phyloP scores from a whole-genome alignment of 1,284 basidiomycete genomes.

The Apiotrichum gamsii region DNA sequence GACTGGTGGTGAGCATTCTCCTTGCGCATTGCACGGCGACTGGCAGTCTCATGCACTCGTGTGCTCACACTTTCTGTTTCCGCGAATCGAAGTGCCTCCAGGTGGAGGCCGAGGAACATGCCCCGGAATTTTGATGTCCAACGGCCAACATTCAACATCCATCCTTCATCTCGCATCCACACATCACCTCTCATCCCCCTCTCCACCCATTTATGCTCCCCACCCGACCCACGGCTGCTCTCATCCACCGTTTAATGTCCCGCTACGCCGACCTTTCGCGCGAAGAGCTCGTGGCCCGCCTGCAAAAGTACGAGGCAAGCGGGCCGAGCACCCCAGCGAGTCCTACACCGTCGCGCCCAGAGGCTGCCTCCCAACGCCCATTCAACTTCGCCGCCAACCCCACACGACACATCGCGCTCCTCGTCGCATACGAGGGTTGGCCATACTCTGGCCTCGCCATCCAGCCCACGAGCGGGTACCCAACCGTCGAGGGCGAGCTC shows the following conservation, averaged over 20 bases:
- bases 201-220: conserved; percentile 1
- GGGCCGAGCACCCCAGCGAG: conserved; percentile 1
- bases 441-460: conserved; percentile 85
- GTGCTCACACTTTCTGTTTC: too few relatives aligned
- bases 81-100: too few relatives aligned
- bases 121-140: too few relatives aligned
- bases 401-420: conserved; percentile 80
- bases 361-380: conserved; percentile 9
- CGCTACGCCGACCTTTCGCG: conserved; percentile 34
- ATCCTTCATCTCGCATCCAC: too few relatives aligned
- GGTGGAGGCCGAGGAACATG: too few relatives aligned
- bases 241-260: conserved; percentile 9
- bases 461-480: conserved; percentile 59
- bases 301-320: conserved; percentile 53
- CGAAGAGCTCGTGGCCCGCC: conserved; percentile 60
- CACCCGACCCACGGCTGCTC: not conserved
- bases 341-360: conserved; percentile 8
- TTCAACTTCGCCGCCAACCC: conserved; percentile 62
- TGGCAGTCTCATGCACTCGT: too few relatives aligned
- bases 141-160: too few relatives aligned
- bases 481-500: conserved; percentile 85
- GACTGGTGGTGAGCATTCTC: too few relatives aligned
- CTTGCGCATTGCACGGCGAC: too few relatives aligned
- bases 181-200: not conserved
- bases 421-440: conserved; percentile 87